Base-by-base conservation (phyloP, 805 yeast genomes). In the Zygotorulaspora chibaensis region DNA sequence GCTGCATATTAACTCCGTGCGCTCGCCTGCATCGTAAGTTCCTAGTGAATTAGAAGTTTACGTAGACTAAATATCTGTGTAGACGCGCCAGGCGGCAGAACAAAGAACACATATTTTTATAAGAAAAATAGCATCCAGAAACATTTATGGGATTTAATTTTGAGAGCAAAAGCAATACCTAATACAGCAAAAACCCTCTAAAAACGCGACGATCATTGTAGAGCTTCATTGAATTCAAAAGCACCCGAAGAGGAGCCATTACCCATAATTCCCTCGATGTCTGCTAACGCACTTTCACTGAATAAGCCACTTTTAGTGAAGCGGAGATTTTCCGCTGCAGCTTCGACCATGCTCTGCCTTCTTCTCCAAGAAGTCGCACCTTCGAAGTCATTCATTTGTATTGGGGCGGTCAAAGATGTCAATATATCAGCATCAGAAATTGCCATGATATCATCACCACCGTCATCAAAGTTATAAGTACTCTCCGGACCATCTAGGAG, bases 251-350 rank as follows among this genome's bases (percentile, higher is more conserved):
- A 34, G 12, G 38, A 39, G 11, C 50, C 55, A 8, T 44, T 39
- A 15, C 57, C 60, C 13, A 66, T 53, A 38, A 63, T 70, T 45
- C 84, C 87, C 58, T 86, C 93, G 34, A 86, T 87, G 57, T 83
- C 87, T 8, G 81, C 80, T 56, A 86, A 63, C 2, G 87, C 81
- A 48, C 78, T 79, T 61, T 85, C 93, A 59, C 84, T 83, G 62
- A 85, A 85, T 45, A 86, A 66, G 4, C 95, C 95, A 51, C 80
- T 78, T 56, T 79, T 84, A 0, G 95, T 86, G 15, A 83, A 80
- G 51, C 91, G 70, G 54, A 80, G 69, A 9, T 90, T 90, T 60
- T 85, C 91, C 8, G 80, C 77, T 8, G 82, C 83, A 3, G 93
- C 90, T 55, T 84, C 93, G 1, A 73, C 84, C 43, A 80, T 74